Percentiles rank a stretch among this genome's conserved stretches.
phyloP scores from a whole-genome alignment of 306 rosid genomes.

The Vigna reflexopilosa region DNA sequence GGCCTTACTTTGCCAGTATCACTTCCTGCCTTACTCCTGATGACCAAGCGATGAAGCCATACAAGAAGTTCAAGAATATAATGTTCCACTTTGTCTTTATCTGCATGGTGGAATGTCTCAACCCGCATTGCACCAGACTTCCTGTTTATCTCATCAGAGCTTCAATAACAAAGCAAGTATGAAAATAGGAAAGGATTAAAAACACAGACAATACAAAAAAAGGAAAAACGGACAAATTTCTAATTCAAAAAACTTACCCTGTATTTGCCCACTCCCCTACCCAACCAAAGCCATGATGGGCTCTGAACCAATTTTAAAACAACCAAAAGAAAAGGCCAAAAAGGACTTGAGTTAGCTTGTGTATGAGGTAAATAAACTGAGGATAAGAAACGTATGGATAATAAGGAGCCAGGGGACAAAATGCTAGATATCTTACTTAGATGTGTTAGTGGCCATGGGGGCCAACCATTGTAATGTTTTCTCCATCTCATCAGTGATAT shows the following conservation, averaged over 20 bases:
- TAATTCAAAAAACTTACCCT: slow-evolving; percentile 59
- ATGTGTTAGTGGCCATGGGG: slow-evolving; percentile 81
- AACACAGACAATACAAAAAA: background rate
- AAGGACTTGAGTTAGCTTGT: slow-evolving; percentile 41
- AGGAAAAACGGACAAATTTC: background rate
- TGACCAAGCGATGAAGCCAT: slow-evolving; percentile 77
- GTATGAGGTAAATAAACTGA: slow-evolving; percentile 1
- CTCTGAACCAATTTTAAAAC: slow-evolving; percentile 56
- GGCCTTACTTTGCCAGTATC: slow-evolving; percentile 45
- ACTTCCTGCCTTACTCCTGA: slow-evolving; percentile 46
- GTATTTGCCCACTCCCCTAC: slow-evolving; percentile 91
- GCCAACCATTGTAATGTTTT: slow-evolving; percentile 78
- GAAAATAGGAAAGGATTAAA: slow-evolving; percentile 17
- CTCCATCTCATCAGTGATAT: slow-evolving; percentile 82
- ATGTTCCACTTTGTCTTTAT: slow-evolving; percentile 71
- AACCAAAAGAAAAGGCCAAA: slow-evolving; percentile 42
- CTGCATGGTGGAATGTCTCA: slow-evolving; percentile 83
- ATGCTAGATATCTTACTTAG: slow-evolving; percentile 63
- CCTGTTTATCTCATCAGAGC: slow-evolving; percentile 62
- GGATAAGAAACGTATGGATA: slow-evolving; percentile 7
- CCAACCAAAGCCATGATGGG: slow-evolving; percentile 95
- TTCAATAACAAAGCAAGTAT: slow-evolving; percentile 44
- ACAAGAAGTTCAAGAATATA: slow-evolving; percentile 66
- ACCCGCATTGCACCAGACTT: slow-evolving; percentile 58
- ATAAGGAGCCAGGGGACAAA: slow-evolving; percentile 35